A percentile compares a stretch with the other conserved stretches of the same genome.
These are phyloP conservation scores for Sesbania bispinosa DNA, from an alignment of 306 rosid genomes.

Conservation along the genomic window DNA sequence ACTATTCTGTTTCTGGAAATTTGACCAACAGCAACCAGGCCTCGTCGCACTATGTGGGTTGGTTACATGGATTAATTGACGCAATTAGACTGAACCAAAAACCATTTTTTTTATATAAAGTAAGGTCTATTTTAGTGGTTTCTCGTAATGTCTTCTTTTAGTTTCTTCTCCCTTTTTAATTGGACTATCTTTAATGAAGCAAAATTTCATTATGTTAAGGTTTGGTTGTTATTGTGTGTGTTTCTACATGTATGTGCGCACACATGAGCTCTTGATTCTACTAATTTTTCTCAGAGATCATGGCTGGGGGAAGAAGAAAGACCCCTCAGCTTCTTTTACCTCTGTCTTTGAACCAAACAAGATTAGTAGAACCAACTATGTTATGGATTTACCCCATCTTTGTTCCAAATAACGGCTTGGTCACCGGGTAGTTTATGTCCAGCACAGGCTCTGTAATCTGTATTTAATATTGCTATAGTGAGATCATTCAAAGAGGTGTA, in stretches of 20 bases:
- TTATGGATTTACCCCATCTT: slow-evolving; percentile 6
- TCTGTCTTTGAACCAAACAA: not conserved
- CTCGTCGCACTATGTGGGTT: not conserved
- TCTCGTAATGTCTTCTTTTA: not conserved
- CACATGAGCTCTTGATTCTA: not conserved
- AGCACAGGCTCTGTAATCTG: not conserved
- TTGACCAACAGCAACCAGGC: slow-evolving; percentile 6
- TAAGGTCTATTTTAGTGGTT: not conserved
- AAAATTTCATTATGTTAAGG: not conserved
- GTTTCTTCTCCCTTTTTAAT: not conserved
- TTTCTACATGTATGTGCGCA: not conserved
- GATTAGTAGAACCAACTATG: slow-evolving; percentile 14
- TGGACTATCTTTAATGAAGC: not conserved
- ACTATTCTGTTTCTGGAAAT: not conserved
- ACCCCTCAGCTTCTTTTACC: not conserved
- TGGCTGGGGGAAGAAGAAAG: not conserved
- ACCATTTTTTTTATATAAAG: not conserved
- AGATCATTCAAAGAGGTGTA: slow-evolving; percentile 18
- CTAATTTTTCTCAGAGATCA: not conserved
- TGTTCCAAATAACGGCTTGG: not conserved
- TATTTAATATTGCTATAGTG: not conserved
- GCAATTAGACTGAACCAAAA: not conserved
- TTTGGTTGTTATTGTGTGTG: not conserved
- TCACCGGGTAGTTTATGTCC: slow-evolving; percentile 4
- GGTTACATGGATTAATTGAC: not conserved